Evolutionary conservation across 257 asterid genomes (phyloP), one percentile per base, ranked within the genome.

Genomic region (Solanum neorickii): DNA sequence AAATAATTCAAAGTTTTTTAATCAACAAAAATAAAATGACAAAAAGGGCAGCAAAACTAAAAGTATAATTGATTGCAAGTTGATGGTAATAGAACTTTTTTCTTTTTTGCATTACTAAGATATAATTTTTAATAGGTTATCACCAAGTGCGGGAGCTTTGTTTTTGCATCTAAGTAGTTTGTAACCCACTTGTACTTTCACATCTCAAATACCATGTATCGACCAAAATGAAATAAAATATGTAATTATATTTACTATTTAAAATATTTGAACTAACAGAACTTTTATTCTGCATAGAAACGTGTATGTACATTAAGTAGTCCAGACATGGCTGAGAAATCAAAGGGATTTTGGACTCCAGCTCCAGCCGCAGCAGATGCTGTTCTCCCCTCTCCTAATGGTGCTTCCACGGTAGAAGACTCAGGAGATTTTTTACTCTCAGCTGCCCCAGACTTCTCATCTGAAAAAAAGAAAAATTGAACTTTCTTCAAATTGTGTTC

Each of bases 311-410:
- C 99, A 92, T 96, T 96, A 66, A 96, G 95, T 86, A 95, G 91
- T 90, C 98, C 98, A 74, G 98, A 62, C 94, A 96, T 92, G 80
- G 98, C 93, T n/a, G 98, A 95, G 90, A 96, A 94, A 90, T 96
- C 99, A 73, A 96, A 96, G 14, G 98, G 99, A 91, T 95, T 96
- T 9, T 91, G 93, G 90, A 93, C 49, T 42, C 92, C 94, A 85
- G 92, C 83, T 84, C 91, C 91, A 46, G 97, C 85, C n/a, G 93
- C 91, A 88, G 94, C 82, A 68, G 94, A 87, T 86, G 93, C 9
- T 76, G 89, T 89, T 87, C 90, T 89, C 84, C 90, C 85, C 91
- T 90, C 93, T 31, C 92, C 96, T 91, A 94, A 82, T 83, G 92
- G 92, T 60, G 94, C 60, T 70, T 90, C 94, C 35, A 84, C 69